Conservation (phyloP, 768 basidiomycete species). For the Terana coerulea region DNA sequence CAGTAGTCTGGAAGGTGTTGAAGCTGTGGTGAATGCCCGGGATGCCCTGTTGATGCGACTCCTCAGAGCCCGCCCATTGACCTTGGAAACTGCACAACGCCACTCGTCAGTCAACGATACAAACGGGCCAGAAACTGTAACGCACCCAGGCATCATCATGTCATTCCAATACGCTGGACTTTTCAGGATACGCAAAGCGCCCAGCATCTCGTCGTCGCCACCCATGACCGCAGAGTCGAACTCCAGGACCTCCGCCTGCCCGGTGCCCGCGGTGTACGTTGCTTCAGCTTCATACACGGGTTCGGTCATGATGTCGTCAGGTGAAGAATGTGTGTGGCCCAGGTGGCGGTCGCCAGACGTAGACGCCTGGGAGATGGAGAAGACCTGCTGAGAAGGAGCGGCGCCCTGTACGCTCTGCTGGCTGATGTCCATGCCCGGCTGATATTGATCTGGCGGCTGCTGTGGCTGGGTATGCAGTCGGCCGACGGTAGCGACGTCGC, state of each 20-base stretch:
- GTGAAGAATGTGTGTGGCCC: conserved; percentile 9
- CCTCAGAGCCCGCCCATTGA: neutral
- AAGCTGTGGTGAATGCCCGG: conserved; percentile 2
- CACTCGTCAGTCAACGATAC: neutral
- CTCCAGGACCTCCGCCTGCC: conserved; percentile 33
- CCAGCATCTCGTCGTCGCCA: conserved; percentile 55
- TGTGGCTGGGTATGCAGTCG: conserved; percentile 51
- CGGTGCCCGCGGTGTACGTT: conserved; percentile 39
- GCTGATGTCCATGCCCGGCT: neutral
- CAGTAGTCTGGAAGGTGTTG: neutral
- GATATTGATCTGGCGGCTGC: conserved; percentile 21
- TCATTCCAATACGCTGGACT: conserved; percentile 72
- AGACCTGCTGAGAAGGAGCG: conserved; percentile 4
- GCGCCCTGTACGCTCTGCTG: neutral
- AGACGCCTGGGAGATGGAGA: neutral
- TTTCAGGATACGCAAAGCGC: conserved; percentile 69
- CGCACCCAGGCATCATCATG: conserved; percentile 84
- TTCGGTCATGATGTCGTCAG: conserved; percentile 14
- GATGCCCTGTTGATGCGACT: neutral
- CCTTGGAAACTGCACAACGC: neutral
- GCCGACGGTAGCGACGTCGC: conserved; percentile 58
- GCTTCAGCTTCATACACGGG: conserved; percentile 33
- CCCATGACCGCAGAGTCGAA: conserved; percentile 11
- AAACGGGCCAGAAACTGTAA: neutral
- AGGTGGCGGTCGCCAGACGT: conserved; percentile 1